A percentile compares a stretch with the other conserved stretches of the same genome.
phyloP scores from a whole-genome alignment of 768 basidiomycete species.

The Suillus luteus region DNA sequence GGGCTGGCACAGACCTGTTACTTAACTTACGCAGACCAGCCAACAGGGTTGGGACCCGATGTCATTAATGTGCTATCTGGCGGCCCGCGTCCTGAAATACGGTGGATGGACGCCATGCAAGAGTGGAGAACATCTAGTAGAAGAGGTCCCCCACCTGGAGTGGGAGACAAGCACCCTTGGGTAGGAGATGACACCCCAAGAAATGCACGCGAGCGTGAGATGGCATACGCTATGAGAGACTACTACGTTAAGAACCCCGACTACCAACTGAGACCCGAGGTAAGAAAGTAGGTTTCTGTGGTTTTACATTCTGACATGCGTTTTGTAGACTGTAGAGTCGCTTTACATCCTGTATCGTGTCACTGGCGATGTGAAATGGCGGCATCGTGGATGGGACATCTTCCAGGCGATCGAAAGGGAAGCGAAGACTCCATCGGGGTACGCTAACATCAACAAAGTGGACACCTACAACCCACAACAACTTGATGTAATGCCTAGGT shows the following conservation, averaged over 20 bases:
- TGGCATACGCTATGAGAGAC: constrained; percentile 44
- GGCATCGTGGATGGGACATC: constrained; percentile 69
- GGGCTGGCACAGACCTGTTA: constrained; percentile 75
- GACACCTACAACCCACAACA: constrained; percentile 40
- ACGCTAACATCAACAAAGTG: constrained; percentile 57
- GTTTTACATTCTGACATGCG: constrained; percentile 1
- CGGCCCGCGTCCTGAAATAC: constrained; percentile 25
- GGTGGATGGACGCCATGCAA: constrained; percentile 39
- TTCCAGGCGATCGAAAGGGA: constrained; percentile 66
- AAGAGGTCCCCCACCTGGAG: constrained; percentile 53
- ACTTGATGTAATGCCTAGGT: constrained; percentile 77
- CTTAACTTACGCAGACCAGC: constrained; percentile 69
- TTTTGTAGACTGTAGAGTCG: constrained; percentile 65
- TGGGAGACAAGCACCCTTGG: constrained; percentile 40
- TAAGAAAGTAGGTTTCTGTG: constrained; percentile 28
- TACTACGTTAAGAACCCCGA: constrained; percentile 47
- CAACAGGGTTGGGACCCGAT: constrained; percentile 72
- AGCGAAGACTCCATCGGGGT: constrained; percentile 61
- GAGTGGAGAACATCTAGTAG: constrained; percentile 50
- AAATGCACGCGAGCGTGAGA: constrained; percentile 22
- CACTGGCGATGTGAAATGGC: constrained; percentile 69
- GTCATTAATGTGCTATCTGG: constrained; percentile 38
- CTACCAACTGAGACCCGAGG: constrained; percentile 75
- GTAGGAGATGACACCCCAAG: constrained; percentile 23
- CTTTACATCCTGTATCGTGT: constrained; percentile 71